Percentiles rank a stretch among this genome's conserved stretches.
phyloP scores from a whole-genome alignment of 2,329 filamentous ascomycete species.

The Ceratocystis eucalypticola region DNA sequence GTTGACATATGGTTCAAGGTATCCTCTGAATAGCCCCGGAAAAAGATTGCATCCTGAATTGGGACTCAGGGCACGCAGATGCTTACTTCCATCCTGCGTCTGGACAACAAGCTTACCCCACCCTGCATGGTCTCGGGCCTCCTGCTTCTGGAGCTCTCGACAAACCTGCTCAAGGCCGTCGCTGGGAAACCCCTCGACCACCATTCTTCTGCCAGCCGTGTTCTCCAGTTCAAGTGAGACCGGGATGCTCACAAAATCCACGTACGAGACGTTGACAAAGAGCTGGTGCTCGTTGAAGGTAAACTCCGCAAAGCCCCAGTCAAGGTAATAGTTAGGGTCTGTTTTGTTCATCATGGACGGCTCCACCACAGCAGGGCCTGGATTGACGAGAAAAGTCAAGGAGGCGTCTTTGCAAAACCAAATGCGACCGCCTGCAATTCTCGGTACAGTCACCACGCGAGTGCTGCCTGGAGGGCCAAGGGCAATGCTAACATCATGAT shows the following conservation, averaged over 20 bases:
- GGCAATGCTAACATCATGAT: constrained; percentile 46
- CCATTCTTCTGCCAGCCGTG: constrained; percentile 31
- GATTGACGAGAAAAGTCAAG: constrained; percentile 58
- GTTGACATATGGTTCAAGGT: constrained; percentile 39
- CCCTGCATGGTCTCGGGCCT: constrained; percentile 33
- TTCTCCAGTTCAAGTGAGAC: constrained; percentile 42
- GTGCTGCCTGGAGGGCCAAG: constrained; percentile 48
- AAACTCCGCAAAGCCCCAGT: constrained; percentile 58
- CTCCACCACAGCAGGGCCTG: constrained; percentile 58
- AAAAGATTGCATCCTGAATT: constrained; percentile 36
- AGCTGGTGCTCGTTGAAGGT: constrained; percentile 49
- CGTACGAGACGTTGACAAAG: constrained; percentile 58
- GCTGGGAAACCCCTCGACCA: constrained; percentile 36
- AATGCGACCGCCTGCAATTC: constrained; percentile 55
- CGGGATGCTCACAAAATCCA: constrained; percentile 61
- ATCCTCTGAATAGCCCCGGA: constrained; percentile 34
- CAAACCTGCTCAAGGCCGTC: constrained; percentile 36
- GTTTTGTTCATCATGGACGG: constrained; percentile 54
- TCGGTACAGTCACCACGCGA: constrained; percentile 50
- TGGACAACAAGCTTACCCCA: constrained; percentile 41
- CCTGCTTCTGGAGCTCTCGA: constrained; percentile 33
- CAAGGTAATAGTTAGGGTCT: constrained; percentile 47
- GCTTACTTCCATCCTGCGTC: constrained; percentile 26
- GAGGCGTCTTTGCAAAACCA: constrained; percentile 52
- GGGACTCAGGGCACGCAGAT: constrained; percentile 40